Base-by-base conservation (phyloP, 2,329 filamentous ascomycete species). In the Aspergillus fischeri region DNA sequence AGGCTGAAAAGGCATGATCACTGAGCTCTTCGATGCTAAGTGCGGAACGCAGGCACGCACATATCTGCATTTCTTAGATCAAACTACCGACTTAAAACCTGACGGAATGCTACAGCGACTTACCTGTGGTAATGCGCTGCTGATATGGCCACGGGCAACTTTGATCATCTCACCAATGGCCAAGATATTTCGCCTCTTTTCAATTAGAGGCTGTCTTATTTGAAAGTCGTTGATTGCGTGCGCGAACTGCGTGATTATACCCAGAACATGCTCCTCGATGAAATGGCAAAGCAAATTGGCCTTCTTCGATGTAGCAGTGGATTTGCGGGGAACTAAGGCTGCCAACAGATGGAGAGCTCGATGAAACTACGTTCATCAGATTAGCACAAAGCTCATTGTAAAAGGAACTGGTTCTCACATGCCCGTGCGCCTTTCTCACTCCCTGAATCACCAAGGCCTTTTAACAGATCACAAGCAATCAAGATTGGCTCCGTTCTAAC, bases 131-230 rank as follows among this genome's bases (percentile, higher is more conserved):
- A 96, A 80, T 51, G 91, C 94, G 65, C 88, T 86, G 59, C 86
- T 87, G 32, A 92, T 85, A 67, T 90, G 86, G 2, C 81, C 81
- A 65, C 86, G 88, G 48, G 90, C 89, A 51, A 95, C 79, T 54
- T 80, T 85, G 51, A 97, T 88, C 83, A 99, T 90, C 70, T 96
- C 91, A 64, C 91, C 89, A 69, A 99, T 88, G 4, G 91, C 92
- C 61, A 85, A 84, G 8, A 99, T 85, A 65, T 88, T 92, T 57
- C 89, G 83, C 55, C 84, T 85, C 66, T 92, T 91, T 69, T 97
- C 92, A 67, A 70, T 82, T 65, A 75, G 79, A 62, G 75, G 83
- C 55, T 84, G 83, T 57, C 82, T 80, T 21, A 80, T 75, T 42
- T 79, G 77, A 11, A 81, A 79, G 68, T 91, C 88, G 65, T 92